These are phyloP conservation scores for Fraxinus paxiana DNA, from an alignment of 305 asterid genomes.

Conservation along the genomic window DNA sequence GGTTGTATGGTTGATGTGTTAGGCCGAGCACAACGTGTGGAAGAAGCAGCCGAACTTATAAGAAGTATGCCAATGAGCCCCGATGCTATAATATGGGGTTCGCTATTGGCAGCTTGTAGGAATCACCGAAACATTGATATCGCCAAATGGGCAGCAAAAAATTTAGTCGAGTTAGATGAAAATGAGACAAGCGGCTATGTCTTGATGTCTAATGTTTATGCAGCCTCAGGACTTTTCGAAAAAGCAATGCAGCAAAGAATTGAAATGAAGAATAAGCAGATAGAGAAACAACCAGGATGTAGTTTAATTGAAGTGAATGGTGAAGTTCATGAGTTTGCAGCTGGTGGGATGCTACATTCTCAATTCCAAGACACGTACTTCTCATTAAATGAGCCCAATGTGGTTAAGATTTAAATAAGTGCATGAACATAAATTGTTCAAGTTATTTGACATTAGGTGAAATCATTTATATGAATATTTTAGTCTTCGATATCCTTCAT, in stretches of 20 bases:
- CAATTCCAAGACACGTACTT: constrained; percentile 9
- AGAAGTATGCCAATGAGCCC: constrained; percentile 49
- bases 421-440: not conserved
- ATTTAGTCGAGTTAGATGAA: constrained; percentile 40
- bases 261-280: constrained; percentile 41
- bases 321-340: constrained; percentile 60
- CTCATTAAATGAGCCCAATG: not conserved
- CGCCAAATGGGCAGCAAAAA: constrained; percentile 52
- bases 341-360: constrained; percentile 43
- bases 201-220: constrained; percentile 53
- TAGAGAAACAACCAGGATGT: constrained; percentile 56
- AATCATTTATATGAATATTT: not conserved
- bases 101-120: constrained; percentile 46
- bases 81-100: constrained; percentile 56
- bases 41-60: constrained; percentile 58
- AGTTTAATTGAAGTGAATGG: constrained; percentile 66
- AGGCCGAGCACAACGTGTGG: constrained; percentile 53
- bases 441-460: not conserved
- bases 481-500: not conserved
- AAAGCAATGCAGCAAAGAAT: constrained; percentile 49
- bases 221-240: constrained; percentile 44
- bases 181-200: constrained; percentile 47
- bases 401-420: not conserved
- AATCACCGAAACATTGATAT: constrained; percentile 30
- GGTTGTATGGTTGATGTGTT: constrained; percentile 68